These are phyloP conservation scores for Corylus avellana DNA, from an alignment of 306 rosid genomes.

Conservation along the genomic window DNA sequence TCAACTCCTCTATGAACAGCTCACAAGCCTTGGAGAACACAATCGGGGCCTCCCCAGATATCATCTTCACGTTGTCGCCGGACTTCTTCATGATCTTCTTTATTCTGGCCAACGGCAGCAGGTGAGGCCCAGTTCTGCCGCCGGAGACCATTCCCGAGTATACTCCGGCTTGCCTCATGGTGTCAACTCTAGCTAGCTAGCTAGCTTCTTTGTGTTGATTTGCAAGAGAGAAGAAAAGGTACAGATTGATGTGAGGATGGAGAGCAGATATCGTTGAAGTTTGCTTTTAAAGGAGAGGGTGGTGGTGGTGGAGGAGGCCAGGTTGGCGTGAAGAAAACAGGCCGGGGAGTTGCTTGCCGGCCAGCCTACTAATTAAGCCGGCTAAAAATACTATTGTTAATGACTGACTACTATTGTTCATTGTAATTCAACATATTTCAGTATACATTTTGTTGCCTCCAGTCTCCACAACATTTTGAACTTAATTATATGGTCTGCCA, in stretches of 20 bases:
- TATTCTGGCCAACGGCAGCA: constrained; percentile 74
- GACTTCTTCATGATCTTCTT: constrained; percentile 80
- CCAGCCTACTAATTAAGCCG: neutral
- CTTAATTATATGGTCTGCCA: too few relatives aligned
- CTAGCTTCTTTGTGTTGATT: neutral
- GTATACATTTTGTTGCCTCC: too few relatives aligned
- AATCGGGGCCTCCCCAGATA: constrained; percentile 73
- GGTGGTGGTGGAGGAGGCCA: too few relatives aligned
- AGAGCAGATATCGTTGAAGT: neutral
- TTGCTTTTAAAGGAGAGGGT: neutral
- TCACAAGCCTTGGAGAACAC: constrained; percentile 79
- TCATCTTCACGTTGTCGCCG: constrained; percentile 72
- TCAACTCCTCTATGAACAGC: constrained; percentile 62
- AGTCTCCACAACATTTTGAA: too few relatives aligned
- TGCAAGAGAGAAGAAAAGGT: neutral
- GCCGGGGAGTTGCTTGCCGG: neutral
- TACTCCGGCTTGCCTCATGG: constrained; percentile 71
- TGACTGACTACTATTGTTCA: too few relatives aligned
- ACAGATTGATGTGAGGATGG: neutral
- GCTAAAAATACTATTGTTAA: neutral
- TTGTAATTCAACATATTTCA: too few relatives aligned
- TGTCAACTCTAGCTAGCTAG: neutral
- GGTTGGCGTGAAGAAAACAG: neutral
- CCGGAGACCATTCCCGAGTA: constrained; percentile 56
- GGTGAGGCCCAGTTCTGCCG: constrained; percentile 55